Evolutionary conservation across 345 rosid genomes (phyloP).

Genomic region (Moricandia arvensis): DNA sequence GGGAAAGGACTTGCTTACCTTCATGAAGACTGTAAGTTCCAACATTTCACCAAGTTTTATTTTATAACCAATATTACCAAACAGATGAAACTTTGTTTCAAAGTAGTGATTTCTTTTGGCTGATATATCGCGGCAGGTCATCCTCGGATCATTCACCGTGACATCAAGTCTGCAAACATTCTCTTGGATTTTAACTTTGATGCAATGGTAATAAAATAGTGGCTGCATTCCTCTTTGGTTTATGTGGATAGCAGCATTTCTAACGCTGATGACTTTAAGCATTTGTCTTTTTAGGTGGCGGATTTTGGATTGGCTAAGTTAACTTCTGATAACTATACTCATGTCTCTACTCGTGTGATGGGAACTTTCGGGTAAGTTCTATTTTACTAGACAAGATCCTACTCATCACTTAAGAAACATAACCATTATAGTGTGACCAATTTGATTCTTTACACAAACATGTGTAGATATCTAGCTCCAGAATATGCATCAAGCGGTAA

Average conservation of each 20-base stretch:
- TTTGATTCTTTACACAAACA: not conserved
- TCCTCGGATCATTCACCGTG: conserved; percentile 90
- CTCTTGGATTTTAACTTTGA: conserved; percentile 81
- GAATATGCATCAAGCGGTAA: conserved; percentile 97
- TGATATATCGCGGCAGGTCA: conserved; percentile 54
- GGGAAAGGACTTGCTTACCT: conserved; percentile 97
- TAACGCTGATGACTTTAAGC: not conserved
- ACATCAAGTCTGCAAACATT: conserved; percentile 86
- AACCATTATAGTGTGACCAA: not conserved
- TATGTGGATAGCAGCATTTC: not conserved
- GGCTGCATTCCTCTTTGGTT: not conserved
- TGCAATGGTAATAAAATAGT: conserved; percentile 62
- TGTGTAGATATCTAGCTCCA: conserved; percentile 83
- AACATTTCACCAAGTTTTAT: not conserved
- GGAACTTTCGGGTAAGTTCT: conserved; percentile 83
- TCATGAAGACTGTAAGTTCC: conserved; percentile 86
- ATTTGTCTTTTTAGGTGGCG: conserved; percentile 60
- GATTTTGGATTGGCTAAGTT: conserved; percentile 96
- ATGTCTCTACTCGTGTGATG: conserved; percentile 97
- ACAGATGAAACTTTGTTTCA: conserved; percentile 1
- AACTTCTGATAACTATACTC: conserved; percentile 78
- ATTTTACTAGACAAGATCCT: not conserved
- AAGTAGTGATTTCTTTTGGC: conserved; percentile 4
- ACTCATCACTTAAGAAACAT: not conserved
- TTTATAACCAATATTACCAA: conserved; percentile 3